Evolutionary conservation across 2,329 filamentous ascomycete genomes (phyloP).

Genomic region (Penicillium rolfsii): DNA sequence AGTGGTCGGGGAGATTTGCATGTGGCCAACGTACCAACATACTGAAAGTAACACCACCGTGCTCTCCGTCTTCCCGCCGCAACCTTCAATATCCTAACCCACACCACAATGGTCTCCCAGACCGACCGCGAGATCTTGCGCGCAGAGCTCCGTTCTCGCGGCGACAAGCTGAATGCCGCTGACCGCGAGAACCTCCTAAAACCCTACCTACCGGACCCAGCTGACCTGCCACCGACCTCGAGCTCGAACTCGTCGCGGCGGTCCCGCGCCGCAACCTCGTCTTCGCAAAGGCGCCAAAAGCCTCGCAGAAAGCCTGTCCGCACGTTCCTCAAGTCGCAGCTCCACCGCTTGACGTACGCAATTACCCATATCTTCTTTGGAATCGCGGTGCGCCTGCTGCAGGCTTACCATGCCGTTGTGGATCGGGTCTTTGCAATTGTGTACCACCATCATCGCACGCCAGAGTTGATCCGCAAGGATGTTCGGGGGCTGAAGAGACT

Average conservation of each 20-base stretch:
- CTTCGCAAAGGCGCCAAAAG: slow-evolving; percentile 32
- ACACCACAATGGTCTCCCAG: slow-evolving; percentile 37
- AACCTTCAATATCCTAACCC: slow-evolving; percentile 13
- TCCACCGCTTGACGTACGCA: slow-evolving; percentile 51
- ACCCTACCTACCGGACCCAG: slow-evolving; percentile 56
- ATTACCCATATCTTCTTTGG: slow-evolving; percentile 76
- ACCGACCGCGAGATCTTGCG: slow-evolving; percentile 42
- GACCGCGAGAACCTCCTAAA: slow-evolving; percentile 58
- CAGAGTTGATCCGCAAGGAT: slow-evolving; percentile 87
- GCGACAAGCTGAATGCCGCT: slow-evolving; percentile 46
- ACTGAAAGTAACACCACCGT: no score
- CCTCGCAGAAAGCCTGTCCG: slow-evolving; percentile 47
- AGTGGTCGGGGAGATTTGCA: slow-evolving; percentile 1
- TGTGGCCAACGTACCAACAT: not conserved
- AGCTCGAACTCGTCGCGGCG: slow-evolving; percentile 9
- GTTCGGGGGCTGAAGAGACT: slow-evolving; percentile 73
- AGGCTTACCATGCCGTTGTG: slow-evolving; percentile 75
- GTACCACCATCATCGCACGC: slow-evolving; percentile 94
- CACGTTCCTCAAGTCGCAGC: slow-evolving; percentile 48
- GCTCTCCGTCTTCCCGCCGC: slow-evolving; percentile 5
- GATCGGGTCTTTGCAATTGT: slow-evolving; percentile 79
- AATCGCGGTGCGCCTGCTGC: slow-evolving; percentile 79
- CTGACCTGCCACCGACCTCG: slow-evolving; percentile 28
- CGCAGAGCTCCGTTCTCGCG: slow-evolving; percentile 44
- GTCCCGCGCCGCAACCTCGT: slow-evolving; percentile 17